These are phyloP conservation scores for Yueomyces sinensis DNA, from an alignment of 805 yeast genomes.

Conservation along the genomic window DNA sequence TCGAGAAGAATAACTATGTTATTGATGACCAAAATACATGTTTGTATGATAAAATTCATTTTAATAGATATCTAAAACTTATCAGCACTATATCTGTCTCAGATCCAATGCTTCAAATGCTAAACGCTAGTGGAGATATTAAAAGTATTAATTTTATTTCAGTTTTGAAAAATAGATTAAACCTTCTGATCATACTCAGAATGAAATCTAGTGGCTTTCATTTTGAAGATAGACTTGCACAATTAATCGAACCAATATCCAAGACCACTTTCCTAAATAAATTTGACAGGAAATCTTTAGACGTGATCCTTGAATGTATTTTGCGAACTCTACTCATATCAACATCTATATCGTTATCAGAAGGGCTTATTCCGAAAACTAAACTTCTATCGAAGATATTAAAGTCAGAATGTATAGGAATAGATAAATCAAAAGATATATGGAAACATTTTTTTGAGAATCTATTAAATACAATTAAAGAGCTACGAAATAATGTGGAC, in stretches of 20 bases:
- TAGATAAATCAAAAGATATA: background rate
- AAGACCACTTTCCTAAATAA: no score
- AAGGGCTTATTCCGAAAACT: no score
- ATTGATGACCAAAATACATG: constrained; percentile 1
- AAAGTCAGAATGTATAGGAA: no score
- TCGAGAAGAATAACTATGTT: constrained; percentile 4
- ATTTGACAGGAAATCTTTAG: no score
- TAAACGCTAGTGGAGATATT: constrained; percentile 20
- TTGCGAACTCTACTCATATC: no score
- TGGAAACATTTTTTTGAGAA: background rate
- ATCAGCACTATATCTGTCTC: constrained; percentile 6
- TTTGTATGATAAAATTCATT: constrained; percentile 5
- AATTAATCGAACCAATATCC: constrained; percentile 10
- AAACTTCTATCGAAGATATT: no score
- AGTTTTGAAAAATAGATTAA: constrained; percentile 17
- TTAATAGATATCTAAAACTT: constrained; percentile 14
- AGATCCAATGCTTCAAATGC: constrained; percentile 11
- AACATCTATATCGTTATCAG: no score
- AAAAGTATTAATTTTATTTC: constrained; percentile 7
- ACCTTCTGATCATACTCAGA: constrained; percentile 15
- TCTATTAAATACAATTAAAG: no score
- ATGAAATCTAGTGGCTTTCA: constrained; percentile 7
- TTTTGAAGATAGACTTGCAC: constrained; percentile 13
- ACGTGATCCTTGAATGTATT: no score
- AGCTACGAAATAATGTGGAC: no score